Evolutionary conservation across 768 basidiomycete species (phyloP).

Genomic region (Serendipita indica): DNA sequence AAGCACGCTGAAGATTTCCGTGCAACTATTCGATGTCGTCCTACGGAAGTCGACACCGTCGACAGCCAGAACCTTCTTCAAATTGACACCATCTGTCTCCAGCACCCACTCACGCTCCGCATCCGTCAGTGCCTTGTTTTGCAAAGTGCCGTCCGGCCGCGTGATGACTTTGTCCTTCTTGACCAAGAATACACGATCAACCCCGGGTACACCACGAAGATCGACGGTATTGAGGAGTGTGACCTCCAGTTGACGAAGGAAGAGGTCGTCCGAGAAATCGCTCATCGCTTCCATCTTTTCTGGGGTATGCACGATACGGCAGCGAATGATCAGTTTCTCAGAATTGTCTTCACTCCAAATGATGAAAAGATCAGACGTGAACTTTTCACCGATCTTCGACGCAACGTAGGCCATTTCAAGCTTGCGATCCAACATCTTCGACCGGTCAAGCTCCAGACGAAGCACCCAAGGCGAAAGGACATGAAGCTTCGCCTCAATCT

Average conservation of each 20-base stretch:
- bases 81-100: constrained; percentile 93
- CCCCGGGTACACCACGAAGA: constrained; percentile 80
- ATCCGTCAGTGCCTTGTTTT: constrained; percentile 27
- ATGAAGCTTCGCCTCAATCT: constrained; percentile 78
- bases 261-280: constrained; percentile 79
- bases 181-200: constrained; percentile 86
- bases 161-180: constrained; percentile 68
- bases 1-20: constrained; percentile 84
- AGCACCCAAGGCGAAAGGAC: constrained; percentile 95
- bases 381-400: constrained; percentile 81
- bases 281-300: constrained; percentile 75
- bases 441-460: constrained; percentile 89
- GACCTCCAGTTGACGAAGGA: constrained; percentile 89
- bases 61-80: constrained; percentile 88
- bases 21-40: constrained; percentile 94
- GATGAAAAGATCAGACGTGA: constrained; percentile 91
- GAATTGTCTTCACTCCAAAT: constrained; percentile 99
- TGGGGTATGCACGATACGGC: constrained; percentile 71
- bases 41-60: constrained; percentile 88
- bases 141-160: constrained; percentile 47
- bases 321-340: constrained; percentile 91
- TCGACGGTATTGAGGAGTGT: constrained; percentile 93
- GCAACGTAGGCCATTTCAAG: constrained; percentile 92
- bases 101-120: constrained; percentile 85
- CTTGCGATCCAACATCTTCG: constrained; percentile 95